Evolutionary conservation across 345 rosid genomes (phyloP), one percentile per base, ranked within the genome.

Genomic region (Durio zibethinus): DNA sequence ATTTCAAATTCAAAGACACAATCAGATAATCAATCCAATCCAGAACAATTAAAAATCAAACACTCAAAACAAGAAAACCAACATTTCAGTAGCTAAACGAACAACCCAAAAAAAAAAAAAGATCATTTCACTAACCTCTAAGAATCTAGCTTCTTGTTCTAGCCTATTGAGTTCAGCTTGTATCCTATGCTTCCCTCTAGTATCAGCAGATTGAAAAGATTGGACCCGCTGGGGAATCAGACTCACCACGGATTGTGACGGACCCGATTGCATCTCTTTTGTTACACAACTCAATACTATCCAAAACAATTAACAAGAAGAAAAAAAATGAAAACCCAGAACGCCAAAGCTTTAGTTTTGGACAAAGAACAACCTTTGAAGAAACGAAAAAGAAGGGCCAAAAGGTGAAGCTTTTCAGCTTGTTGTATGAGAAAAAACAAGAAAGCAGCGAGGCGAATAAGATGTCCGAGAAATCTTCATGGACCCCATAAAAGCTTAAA

Each of bases 121-220:
- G 23, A 72, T 72, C 23, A 10, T 33, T 33, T 52, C 11, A 76
- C 78, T 11, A 47, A 63, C 78, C 78, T 76, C 78, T 63, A 76
- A 63, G 61, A 62, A 63, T 63, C 78, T 63, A 63, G 61, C 60
- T 76, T 76, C 78, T 63, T 76, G 78, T 16, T 76, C 72, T 47
- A 76, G 35, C 61, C 78, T 50, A 33, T 63, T 76, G 61, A 76
- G 62, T 76, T 76, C 78, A 48, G 78, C 78, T 76, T 63, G 62
- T 63, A 76, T 63, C 78, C 78, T 76, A 63, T 76, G 78, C 61
- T 63, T 75, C 57, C 78, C 78, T 75, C 72, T 75, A 27, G 31
- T 63, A 62, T 62, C 72, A 62, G 57, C 57, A 10, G 50, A 18
- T 74, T 60, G 67, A 60, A 74, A 59, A 25, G 43, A 61, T 31